Evolutionary conservation across 2,329 filamentous ascomycete species (phyloP).

Genomic region (Trichophyton mentagrophytes): DNA sequence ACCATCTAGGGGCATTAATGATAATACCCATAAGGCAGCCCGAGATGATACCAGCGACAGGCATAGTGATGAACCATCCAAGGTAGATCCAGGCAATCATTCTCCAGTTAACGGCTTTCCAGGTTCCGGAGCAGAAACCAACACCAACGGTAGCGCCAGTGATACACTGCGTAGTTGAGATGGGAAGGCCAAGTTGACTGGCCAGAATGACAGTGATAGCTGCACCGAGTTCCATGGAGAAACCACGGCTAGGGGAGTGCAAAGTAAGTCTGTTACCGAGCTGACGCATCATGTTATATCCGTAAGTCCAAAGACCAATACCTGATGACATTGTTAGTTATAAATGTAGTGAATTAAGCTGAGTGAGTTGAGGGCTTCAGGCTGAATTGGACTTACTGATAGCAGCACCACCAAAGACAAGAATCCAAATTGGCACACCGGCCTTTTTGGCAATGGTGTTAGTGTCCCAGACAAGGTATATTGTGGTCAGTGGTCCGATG

Average conservation of each 20-base stretch:
- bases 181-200: slow-evolving; percentile 23
- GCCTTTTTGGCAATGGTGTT: slow-evolving; percentile 22
- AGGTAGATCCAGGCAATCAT: slow-evolving; percentile 33
- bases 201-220: slow-evolving; percentile 29
- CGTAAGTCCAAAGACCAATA: slow-evolving; percentile 31
- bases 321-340: background rate
- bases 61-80: slow-evolving; percentile 35
- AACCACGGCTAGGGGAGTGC: slow-evolving; percentile 27
- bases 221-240: slow-evolving; percentile 30
- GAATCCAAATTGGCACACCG: slow-evolving; percentile 30
- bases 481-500: slow-evolving; percentile 30
- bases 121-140: slow-evolving; percentile 26
- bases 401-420: slow-evolving; percentile 26
- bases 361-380: too few species aligned
- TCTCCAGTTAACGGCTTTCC: slow-evolving; percentile 34
- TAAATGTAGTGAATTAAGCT: background rate
- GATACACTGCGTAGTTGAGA: slow-evolving; percentile 28
- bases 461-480: slow-evolving; percentile 26
- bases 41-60: slow-evolving; percentile 29
- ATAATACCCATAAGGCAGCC: slow-evolving; percentile 32
- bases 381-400: slow-evolving; percentile 16
- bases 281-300: slow-evolving; percentile 30
- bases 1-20: slow-evolving; percentile 30
- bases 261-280: slow-evolving; percentile 34
- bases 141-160: slow-evolving; percentile 26